Evolutionary conservation across 176 grass and related monocot species (phyloP).

Genomic region (bread wheat (Triticum aestivum)): IWGSC_CS_RefSeq_v2.1 NC_057796.1:215188853-215189352

Average conservation of each 20-base stretch:
- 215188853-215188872: constrained; percentile 50
- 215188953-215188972: constrained; percentile 80
- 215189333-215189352: not conserved
- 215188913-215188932: constrained; percentile 86
- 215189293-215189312: constrained; percentile 1
- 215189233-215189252: constrained; percentile 92
- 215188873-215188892: constrained; percentile 92
- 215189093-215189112: constrained; percentile 12
- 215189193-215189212: constrained; percentile 91
- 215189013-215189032: constrained; percentile 19
- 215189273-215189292: not conserved
- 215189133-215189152: constrained; percentile 98
- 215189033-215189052: not conserved
- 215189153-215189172: constrained; percentile 94
- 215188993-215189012: constrained; percentile 83
- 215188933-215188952: constrained; percentile 93
- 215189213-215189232: constrained; percentile 82
- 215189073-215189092: constrained; percentile 25
- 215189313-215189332: not conserved
- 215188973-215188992: constrained; percentile 80
- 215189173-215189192: constrained; percentile 86
- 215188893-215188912: constrained; percentile 95
- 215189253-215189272: constrained; percentile 89
- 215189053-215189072: not conserved
- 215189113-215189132: constrained; percentile 76